Conservation (phyloP, 129 eudicot species). For the Tagetes erecta region DNA sequence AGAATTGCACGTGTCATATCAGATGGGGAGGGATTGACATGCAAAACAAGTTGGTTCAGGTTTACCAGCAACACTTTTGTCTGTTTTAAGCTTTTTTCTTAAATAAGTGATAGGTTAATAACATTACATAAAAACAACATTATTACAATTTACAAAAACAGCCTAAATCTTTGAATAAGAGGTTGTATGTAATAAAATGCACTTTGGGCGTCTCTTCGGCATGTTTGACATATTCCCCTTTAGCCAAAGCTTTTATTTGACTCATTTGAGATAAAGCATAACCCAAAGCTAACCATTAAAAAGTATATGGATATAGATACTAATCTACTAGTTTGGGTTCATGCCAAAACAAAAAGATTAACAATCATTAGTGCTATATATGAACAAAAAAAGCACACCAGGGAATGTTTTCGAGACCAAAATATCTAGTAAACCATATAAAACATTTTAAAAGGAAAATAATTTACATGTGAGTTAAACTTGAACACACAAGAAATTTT, state of each 20-base stretch:
- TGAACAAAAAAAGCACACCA: not conserved
- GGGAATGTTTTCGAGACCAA: not conserved
- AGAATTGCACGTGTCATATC: not conserved
- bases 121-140: not conserved
- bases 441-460: not conserved
- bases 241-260: not conserved
- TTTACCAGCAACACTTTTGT: not conserved
- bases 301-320: not conserved
- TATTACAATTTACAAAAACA: not conserved
- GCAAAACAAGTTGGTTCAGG: not conserved
- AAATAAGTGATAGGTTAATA: not conserved
- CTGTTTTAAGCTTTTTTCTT: not conserved
- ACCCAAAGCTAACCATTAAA: not conserved
- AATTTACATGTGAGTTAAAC: not conserved
- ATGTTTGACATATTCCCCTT: not conserved
- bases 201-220: not conserved
- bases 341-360: not conserved
- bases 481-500: slow-evolving; percentile 13
- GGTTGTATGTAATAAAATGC: not conserved
- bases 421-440: not conserved
- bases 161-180: not conserved
- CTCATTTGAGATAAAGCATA: not conserved
- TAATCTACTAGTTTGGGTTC: not conserved
- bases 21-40: not conserved
- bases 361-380: not conserved